phyloP scores from a whole-genome alignment of 306 rosid species.

The Chamaecrista fasciculata region DNA sequence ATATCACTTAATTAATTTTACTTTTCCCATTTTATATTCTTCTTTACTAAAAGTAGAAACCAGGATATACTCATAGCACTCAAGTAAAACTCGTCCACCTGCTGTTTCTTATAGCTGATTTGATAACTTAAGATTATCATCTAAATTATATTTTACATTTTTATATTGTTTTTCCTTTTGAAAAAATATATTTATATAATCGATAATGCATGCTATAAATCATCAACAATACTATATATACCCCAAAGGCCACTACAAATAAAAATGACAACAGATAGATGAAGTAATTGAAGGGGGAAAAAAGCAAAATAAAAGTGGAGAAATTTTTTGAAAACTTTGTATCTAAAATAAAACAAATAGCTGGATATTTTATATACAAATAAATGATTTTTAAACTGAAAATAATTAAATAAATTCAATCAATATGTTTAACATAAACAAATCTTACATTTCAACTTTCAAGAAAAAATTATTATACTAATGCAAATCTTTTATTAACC shows the following conservation, averaged over 20 bases:
- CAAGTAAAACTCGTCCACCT: neutral
- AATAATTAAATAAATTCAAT: neutral
- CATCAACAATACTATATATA: neutral
- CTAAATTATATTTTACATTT: neutral
- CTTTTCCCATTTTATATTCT: neutral
- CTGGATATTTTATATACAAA: neutral
- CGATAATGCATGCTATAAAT: neutral
- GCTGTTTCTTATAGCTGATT: neutral
- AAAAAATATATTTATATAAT: too few species aligned
- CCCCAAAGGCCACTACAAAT: neutral
- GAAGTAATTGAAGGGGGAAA: too few species aligned
- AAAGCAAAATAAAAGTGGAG: too few species aligned
- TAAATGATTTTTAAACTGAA: neutral
- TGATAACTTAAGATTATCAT: neutral
- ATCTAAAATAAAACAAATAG: neutral
- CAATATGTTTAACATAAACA: neutral
- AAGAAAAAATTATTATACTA: neutral
- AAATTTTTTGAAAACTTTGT: too few species aligned
- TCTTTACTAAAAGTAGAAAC: neutral
- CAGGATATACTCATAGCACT: neutral
- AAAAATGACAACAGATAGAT: neutral
- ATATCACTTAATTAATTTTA: neutral
- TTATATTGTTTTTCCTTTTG: neutral
- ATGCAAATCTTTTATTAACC: neutral
- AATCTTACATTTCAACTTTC: neutral